These are phyloP conservation scores for Curvularia sp. DNA, from an alignment of 2,329 filamentous ascomycete species.

Conservation along the genomic window DNA sequence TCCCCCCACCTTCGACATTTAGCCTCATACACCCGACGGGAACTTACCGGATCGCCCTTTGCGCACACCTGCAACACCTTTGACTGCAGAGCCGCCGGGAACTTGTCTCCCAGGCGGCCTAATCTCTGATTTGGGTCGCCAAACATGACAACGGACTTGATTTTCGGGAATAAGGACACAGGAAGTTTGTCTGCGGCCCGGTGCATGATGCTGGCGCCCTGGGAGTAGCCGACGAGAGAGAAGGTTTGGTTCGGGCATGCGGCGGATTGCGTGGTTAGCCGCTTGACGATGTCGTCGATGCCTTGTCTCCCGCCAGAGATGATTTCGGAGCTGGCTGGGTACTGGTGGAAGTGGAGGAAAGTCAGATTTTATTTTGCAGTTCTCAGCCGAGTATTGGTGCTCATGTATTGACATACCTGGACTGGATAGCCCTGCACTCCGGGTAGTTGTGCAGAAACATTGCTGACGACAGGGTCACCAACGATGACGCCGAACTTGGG, in stretches of 20 bases:
- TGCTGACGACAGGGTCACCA: slow-evolving; percentile 13
- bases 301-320: slow-evolving; percentile 10
- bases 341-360: background rate
- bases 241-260: slow-evolving; percentile 13
- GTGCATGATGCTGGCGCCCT: slow-evolving; percentile 15
- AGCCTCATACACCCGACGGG: background rate
- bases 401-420: background rate
- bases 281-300: slow-evolving; percentile 10
- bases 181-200: slow-evolving; percentile 6
- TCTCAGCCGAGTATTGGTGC: background rate
- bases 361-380: background rate
- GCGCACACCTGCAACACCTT: slow-evolving; percentile 10
- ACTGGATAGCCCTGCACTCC: slow-evolving; percentile 14
- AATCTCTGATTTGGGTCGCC: slow-evolving; percentile 9
- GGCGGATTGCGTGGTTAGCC: background rate
- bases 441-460: slow-evolving; percentile 8
- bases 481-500: slow-evolving; percentile 11
- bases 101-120: slow-evolving; percentile 5
- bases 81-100: slow-evolving; percentile 1
- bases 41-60: slow-evolving; percentile 9
- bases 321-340: slow-evolving; percentile 11
- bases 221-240: slow-evolving; percentile 7
- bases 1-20: background rate
- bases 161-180: slow-evolving; percentile 4
- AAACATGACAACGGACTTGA: slow-evolving; percentile 13